Conservation (phyloP, 257 asterid species). For the Solanum habrochaites region DNA sequence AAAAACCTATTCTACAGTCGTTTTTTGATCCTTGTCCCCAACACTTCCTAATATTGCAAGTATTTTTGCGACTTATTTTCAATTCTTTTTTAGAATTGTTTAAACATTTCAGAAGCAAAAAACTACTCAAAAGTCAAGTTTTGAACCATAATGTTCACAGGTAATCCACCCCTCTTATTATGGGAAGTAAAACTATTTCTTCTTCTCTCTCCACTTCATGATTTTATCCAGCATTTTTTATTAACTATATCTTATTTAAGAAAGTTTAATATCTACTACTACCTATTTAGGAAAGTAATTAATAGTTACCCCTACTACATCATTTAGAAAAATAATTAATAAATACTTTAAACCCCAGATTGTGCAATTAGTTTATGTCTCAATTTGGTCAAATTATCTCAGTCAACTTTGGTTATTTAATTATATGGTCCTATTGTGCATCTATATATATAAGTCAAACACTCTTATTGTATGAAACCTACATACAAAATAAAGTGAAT, state of each 20-base stretch:
- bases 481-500: not conserved
- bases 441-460: not conserved
- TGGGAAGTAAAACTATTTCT: not conserved
- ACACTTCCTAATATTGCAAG: too few relatives aligned
- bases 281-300: not conserved
- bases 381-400: not conserved
- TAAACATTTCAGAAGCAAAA: too few relatives aligned
- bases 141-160: too few relatives aligned
- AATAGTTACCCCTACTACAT: not conserved
- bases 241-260: not conserved
- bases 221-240: too few relatives aligned
- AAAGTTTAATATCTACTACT: not conserved
- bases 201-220: not conserved
- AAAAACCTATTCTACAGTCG: too few relatives aligned
- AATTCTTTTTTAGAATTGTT: too few relatives aligned
- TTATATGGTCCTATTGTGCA: not conserved
- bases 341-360: not conserved
- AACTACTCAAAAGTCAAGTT: not conserved
- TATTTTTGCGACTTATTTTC: too few relatives aligned
- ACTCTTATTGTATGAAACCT: not conserved
- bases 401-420: not conserved
- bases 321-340: not conserved
- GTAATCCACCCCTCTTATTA: not conserved
- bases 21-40: too few relatives aligned
- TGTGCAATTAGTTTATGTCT: not conserved